phyloP scores from a whole-genome alignment of 1,284 basidiomycete species.

The Cryptococcus sp. region DNA sequence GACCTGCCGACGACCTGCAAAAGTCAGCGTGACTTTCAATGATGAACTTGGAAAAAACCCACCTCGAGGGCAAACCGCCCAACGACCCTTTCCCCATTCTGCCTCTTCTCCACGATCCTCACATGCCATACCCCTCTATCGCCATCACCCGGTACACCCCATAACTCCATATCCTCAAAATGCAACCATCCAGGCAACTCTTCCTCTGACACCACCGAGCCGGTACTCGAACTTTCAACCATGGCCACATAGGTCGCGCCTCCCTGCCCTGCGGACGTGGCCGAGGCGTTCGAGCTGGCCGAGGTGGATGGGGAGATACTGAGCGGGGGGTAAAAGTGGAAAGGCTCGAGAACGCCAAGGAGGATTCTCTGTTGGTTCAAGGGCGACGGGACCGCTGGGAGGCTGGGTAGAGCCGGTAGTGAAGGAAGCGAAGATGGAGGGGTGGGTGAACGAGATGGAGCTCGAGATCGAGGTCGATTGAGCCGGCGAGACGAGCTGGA shows the following conservation, averaged over 20 bases:
- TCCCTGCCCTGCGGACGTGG: background rate
- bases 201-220: no score
- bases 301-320: conserved; percentile 17
- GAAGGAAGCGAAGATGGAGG: conserved; percentile 32
- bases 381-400: conserved; percentile 15
- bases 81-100: conserved; percentile 7
- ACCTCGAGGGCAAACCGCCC: conserved; percentile 10
- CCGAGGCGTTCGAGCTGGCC: background rate
- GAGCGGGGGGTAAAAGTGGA: conserved; percentile 31
- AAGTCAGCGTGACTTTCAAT: background rate
- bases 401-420: conserved; percentile 30
- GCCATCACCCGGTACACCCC: conserved; percentile 18
- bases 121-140: conserved; percentile 12
- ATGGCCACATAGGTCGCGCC: conserved; percentile 6
- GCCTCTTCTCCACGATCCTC: conserved; percentile 12
- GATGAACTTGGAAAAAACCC: background rate
- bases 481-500: conserved; percentile 48
- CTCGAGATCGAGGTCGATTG: conserved; percentile 46
- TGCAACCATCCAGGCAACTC: conserved; percentile 16
- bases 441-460: conserved; percentile 41
- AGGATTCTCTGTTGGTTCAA: conserved; percentile 17
- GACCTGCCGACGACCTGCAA: background rate
- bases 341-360: conserved; percentile 30
- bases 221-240: no score
- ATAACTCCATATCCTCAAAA: conserved; percentile 18